Percentiles rank a stretch among this genome's conserved stretches.
These are phyloP conservation scores for Coemansia erecta DNA, from an alignment of 192 early-diverging fungal genomes.

Conservation along the genomic window DNA sequence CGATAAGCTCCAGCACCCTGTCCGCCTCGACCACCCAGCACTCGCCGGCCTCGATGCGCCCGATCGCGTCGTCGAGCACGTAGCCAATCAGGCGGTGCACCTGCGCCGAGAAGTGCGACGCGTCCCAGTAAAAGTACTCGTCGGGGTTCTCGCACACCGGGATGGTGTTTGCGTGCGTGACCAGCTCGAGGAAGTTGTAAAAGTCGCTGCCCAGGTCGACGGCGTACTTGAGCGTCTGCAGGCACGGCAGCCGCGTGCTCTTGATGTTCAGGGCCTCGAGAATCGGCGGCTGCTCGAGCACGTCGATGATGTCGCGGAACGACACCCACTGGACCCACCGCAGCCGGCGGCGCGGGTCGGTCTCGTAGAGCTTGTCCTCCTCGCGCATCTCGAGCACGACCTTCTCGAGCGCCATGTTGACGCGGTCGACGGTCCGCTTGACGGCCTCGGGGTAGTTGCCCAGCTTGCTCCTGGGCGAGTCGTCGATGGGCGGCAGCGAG, in stretches of 20 bases:
- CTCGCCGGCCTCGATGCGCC: conserved; percentile 32
- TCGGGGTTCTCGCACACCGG: conserved; percentile 51
- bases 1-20: conserved; percentile 32
- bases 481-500: conserved; percentile 50
- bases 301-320: conserved; percentile 42
- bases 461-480: conserved; percentile 50
- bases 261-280: conserved; percentile 42
- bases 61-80: conserved; percentile 40
- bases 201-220: conserved; percentile 51
- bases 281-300: conserved; percentile 28
- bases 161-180: conserved; percentile 50
- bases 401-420: conserved; percentile 43
- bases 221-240: conserved; percentile 46
- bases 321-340: conserved; percentile 50
- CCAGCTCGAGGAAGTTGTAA: conserved; percentile 54
- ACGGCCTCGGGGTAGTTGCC: conserved; percentile 47
- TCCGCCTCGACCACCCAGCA: conserved; percentile 28
- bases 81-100: conserved; percentile 44
- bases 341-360: conserved; percentile 26
- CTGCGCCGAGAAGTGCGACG: conserved; percentile 50
- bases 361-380: conserved; percentile 38
- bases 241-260: conserved; percentile 36
- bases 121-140: conserved; percentile 52
- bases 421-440: conserved; percentile 28
- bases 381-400: conserved; percentile 38